A percentile compares a stretch with the other conserved stretches of the same genome.
Conservation (phyloP, 1,284 basidiomycete species). For the Cutaneotrichosporon sp. region DNA sequence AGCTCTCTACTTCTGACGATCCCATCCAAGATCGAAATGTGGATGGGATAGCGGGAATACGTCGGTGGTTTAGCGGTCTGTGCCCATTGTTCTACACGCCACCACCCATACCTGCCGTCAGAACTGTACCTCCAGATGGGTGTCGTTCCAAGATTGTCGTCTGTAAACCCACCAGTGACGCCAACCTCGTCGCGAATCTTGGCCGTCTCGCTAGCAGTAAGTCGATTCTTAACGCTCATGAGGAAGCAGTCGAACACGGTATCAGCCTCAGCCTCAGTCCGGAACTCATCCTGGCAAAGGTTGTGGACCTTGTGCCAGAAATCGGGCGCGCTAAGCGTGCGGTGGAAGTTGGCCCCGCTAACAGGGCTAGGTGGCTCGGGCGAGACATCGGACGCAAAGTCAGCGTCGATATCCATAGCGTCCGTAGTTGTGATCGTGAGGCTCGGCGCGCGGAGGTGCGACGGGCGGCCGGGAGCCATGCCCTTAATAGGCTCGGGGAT, state of each 20-base stretch:
- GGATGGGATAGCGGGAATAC: background rate
- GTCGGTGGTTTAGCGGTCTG: background rate
- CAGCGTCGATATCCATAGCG: slow-evolving; percentile 50
- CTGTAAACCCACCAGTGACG: slow-evolving; percentile 33
- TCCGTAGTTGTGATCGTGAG: slow-evolving; percentile 53
- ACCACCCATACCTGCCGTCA: slow-evolving; percentile 28
- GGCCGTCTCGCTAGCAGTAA: slow-evolving; percentile 52
- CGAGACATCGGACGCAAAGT: background rate
- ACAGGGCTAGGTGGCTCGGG: slow-evolving; percentile 31
- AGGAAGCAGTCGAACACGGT: slow-evolving; percentile 51
- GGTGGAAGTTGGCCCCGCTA: slow-evolving; percentile 60
- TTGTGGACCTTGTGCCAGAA: slow-evolving; percentile 71
- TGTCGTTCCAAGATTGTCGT: background rate
- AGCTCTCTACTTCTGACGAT: background rate
- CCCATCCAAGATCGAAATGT: background rate
- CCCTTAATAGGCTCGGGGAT: slow-evolving; percentile 15
- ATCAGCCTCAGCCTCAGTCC: slow-evolving; percentile 62
- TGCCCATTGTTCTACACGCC: slow-evolving; percentile 12
- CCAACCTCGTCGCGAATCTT: slow-evolving; percentile 53
- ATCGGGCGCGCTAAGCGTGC: slow-evolving; percentile 64
- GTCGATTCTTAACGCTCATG: slow-evolving; percentile 44
- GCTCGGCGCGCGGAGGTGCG: slow-evolving; percentile 36
- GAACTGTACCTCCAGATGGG: background rate
- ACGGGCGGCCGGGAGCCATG: slow-evolving; percentile 1
- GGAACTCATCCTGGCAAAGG: slow-evolving; percentile 70